phyloP scores from a whole-genome alignment of 2,329 filamentous ascomycete genomes.

The Ambrosiella beaveri region DNA sequence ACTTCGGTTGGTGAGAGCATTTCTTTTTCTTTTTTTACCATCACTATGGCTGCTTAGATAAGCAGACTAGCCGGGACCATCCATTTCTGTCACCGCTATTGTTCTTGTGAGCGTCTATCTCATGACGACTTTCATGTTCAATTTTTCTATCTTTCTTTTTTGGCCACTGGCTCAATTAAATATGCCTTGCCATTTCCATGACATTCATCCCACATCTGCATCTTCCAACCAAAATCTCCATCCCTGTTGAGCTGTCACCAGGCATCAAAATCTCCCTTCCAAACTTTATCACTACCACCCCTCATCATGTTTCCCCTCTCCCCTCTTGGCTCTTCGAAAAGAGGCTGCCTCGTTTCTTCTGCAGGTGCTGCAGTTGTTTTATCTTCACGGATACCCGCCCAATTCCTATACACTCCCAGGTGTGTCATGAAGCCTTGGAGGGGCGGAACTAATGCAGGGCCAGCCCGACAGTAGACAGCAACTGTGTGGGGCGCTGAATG shows the following conservation, averaged over 20 bases:
- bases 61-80: neutral
- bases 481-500: neutral
- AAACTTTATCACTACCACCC: neutral
- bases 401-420: neutral
- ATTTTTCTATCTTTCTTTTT: neutral
- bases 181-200: neutral
- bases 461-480: neutral
- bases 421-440: neutral
- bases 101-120: neutral
- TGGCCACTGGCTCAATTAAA: neutral
- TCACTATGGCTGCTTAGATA: neutral
- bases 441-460: neutral
- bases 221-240: too few species aligned
- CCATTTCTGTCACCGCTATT: neutral
- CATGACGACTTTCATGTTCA: neutral
- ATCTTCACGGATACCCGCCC: neutral
- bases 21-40: neutral
- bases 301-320: neutral
- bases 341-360: neutral
- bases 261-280: neutral
- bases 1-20: conserved; percentile 12
- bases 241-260: neutral
- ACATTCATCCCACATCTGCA: neutral
- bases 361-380: neutral
- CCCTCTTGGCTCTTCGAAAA: neutral